These are phyloP conservation scores for Parasitella parasitica DNA, from an alignment of 371 early-diverging fungal genomes.

Conservation along the genomic window DNA sequence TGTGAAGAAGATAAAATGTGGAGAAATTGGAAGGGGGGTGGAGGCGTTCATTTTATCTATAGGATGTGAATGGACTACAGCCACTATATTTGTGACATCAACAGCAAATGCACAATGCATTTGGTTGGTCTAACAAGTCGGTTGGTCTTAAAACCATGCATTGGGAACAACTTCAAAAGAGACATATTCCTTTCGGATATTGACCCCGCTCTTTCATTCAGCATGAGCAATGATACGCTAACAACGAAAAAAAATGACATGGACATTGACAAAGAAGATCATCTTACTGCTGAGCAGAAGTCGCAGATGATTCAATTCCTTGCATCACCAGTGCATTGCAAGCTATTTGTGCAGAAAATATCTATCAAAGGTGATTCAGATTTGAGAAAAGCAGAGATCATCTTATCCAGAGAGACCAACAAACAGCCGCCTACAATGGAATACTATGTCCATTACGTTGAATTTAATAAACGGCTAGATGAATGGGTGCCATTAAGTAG, in stretches of 20 bases:
- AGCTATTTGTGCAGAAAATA: constrained; percentile 73
- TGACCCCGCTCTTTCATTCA: background rate
- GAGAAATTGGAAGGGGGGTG: constrained; percentile 18
- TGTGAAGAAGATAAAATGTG: constrained; percentile 17
- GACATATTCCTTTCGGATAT: background rate
- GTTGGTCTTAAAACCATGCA: background rate
- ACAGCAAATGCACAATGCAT: background rate
- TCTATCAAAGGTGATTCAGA: constrained; percentile 49
- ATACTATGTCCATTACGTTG: constrained; percentile 98
- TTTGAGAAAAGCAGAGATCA: constrained; percentile 89
- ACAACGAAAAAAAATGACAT: background rate
- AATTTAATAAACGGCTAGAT: constrained; percentile 99
- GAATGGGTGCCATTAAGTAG: constrained; percentile 91
- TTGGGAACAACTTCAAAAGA: too few relatives aligned
- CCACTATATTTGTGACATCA: background rate
- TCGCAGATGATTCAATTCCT: constrained; percentile 26
- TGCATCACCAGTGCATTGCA: constrained; percentile 55
- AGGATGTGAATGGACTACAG: background rate
- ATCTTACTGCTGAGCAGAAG: background rate
- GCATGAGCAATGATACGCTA: background rate
- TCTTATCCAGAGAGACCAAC: constrained; percentile 73
- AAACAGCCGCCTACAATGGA: constrained; percentile 50
- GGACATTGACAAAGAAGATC: constrained; percentile 4
- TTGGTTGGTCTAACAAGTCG: background rate
- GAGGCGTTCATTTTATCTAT: background rate